Evolutionary conservation across 805 yeast species (phyloP), one percentile per base, ranked within the genome.

Genomic region (Nakazawaea wickerhamii): DNA sequence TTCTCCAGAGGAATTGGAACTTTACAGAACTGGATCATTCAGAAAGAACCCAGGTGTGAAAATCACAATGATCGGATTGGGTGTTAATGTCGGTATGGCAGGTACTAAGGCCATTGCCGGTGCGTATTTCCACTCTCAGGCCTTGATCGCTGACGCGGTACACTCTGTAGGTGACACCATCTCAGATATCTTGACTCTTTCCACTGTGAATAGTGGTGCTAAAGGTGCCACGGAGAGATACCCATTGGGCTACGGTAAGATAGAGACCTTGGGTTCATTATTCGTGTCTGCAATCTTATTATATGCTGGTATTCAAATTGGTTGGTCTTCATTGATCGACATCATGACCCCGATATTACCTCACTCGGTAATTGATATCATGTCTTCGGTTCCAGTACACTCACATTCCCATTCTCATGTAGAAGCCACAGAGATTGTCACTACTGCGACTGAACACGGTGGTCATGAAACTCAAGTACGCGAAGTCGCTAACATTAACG

Each of bases 131-230:
- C 95, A 93, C 60, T 93, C 99, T 0, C 96, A 90, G 59, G 90
- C 97, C 2, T 73, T 93, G 44, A 59, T 90, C 38, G 99, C 99
- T 1, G 99, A 93, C 62, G 90, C 97, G 1, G 81, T 89, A 22
- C 99, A 93, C 64, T 91, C 98, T 0, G 71, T 87, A 17, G 81
- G 95, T 36, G 99, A 93, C 62, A 69, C 91, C 65, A 75, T 93
- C 13, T 85, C 95, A 7, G 99, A 93, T 60, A 75, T 91, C 36
- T 65, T 93, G 50, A 93, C 99, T 0, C 68, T 93, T 44, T 81
- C 89, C 4, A 91, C 98, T 1, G 96, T 93, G 15, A 80, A 85
- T 25, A 78, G 84, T 38, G 81, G 95, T 4, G 61, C 71, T 9
- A 77, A 77, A 50, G 64, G 73, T 6, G 83, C 90, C 9, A 72